These are phyloP conservation scores for Tylopilus balloui DNA, from an alignment of 768 basidiomycete species.

Conservation along the genomic window DNA sequence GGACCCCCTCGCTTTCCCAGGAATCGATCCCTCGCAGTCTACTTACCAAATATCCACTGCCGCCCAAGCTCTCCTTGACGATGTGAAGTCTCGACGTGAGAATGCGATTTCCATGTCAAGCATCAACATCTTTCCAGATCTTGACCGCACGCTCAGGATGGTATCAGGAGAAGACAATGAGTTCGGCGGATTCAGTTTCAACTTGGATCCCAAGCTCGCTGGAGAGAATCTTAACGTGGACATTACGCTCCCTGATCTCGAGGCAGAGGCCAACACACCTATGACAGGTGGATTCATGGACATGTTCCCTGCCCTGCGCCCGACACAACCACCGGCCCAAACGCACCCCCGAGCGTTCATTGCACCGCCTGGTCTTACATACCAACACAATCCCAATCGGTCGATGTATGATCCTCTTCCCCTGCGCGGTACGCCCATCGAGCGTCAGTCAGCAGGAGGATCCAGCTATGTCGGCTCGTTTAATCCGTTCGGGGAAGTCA, in stretches of 20 bases:
- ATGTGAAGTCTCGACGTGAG: conserved; percentile 73
- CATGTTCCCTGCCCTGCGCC: conserved; percentile 61
- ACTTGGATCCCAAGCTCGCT: conserved; percentile 74
- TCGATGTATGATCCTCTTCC: conserved; percentile 54
- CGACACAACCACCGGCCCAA: conserved; percentile 23
- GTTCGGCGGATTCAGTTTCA: conserved; percentile 78
- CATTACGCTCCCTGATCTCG: conserved; percentile 46
- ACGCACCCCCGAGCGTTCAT: conserved; percentile 33
- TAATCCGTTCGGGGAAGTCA: conserved; percentile 70
- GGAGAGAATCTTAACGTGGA: conserved; percentile 38
- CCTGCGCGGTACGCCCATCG: conserved; percentile 38
- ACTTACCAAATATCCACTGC: conserved; percentile 86
- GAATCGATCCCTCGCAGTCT: conserved; percentile 39
- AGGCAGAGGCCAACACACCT: conserved; percentile 44
- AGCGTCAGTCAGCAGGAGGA: conserved; percentile 43
- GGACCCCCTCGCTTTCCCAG: conserved; percentile 47
- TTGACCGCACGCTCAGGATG: conserved; percentile 77
- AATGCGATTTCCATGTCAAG: conserved; percentile 39
- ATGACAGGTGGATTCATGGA: conserved; percentile 65
- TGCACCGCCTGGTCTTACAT: conserved; percentile 51
- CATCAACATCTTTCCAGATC: conserved; percentile 78
- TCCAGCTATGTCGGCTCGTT: conserved; percentile 69
- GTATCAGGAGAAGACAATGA: conserved; percentile 59
- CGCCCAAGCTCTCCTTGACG: conserved; percentile 79
- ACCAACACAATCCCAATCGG: conserved; percentile 44